Conservation (phyloP, 257 asterid species). For the Solanum piurae region DNA sequence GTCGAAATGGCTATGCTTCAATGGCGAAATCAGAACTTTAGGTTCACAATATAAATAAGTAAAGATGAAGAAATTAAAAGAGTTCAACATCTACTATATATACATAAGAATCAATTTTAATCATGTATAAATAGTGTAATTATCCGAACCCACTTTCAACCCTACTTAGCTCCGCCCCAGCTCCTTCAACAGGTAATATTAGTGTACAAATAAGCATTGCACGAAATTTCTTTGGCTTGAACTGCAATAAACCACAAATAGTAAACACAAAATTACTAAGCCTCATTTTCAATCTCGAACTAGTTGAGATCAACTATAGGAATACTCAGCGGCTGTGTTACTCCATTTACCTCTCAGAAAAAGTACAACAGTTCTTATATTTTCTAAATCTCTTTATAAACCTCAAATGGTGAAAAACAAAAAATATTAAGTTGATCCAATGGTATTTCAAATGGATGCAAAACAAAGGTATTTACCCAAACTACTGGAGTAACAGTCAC, state of each 20-base stretch:
- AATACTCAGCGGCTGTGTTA: background rate
- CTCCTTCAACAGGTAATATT: background rate
- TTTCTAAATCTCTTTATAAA: background rate
- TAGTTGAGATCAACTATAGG: background rate
- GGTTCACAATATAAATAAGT: background rate
- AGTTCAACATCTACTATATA: background rate
- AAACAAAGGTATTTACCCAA: background rate
- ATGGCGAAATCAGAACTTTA: background rate
- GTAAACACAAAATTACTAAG: background rate
- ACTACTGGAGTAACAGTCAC: background rate
- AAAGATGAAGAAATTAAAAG: too few relatives aligned
- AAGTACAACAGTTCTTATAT: background rate
- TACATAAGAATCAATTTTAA: too few relatives aligned
- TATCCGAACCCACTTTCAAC: background rate
- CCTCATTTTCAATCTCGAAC: background rate
- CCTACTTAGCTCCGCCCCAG: background rate
- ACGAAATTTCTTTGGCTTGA: background rate
- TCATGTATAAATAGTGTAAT: too few relatives aligned
- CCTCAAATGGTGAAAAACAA: background rate
- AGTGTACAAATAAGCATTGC: background rate
- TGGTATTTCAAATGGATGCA: background rate
- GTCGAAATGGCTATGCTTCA: background rate
- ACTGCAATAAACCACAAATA: background rate
- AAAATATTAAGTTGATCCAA: background rate
- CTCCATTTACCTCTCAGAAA: background rate